phyloP scores from a whole-genome alignment of 352 stramenopile genomes.

The Blastocystis sp. region DNA sequence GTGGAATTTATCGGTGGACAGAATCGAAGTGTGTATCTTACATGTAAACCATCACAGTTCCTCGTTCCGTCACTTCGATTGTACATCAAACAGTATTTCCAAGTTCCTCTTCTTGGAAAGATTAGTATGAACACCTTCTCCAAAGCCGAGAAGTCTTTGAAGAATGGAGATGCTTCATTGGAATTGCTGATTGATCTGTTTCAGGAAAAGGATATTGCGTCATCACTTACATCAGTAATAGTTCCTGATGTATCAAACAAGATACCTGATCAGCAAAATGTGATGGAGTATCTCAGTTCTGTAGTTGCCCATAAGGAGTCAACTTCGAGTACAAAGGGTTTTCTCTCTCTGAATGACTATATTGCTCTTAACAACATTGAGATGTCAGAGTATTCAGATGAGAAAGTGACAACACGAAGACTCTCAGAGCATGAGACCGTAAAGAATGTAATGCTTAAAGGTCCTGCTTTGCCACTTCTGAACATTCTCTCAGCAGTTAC shows the following conservation, averaged over 20 bases:
- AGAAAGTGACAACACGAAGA: too few relatives aligned
- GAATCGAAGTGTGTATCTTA: neutral
- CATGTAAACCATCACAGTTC: neutral
- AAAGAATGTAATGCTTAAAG: neutral
- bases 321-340: neutral
- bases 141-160: neutral
- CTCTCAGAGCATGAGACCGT: too few relatives aligned
- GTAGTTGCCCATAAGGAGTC: neutral
- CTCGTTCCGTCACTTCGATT: neutral
- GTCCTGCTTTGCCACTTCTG: neutral
- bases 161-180: neutral
- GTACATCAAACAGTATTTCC: slow-evolving; percentile 1
- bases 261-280: neutral
- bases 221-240: neutral
- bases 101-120: neutral
- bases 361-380: neutral
- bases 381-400: too few relatives aligned
- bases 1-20: slow-evolving; percentile 1
- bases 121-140: neutral
- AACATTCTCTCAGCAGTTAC: neutral
- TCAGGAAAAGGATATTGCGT: neutral
- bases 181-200: neutral
- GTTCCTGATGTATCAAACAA: neutral
- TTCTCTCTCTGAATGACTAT: neutral
- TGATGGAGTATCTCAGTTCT: neutral